A percentile compares a stretch with the other conserved stretches of the same genome.
Conservation (phyloP, 257 asterid genomes). For the Nicotiana benthamiana region DNA sequence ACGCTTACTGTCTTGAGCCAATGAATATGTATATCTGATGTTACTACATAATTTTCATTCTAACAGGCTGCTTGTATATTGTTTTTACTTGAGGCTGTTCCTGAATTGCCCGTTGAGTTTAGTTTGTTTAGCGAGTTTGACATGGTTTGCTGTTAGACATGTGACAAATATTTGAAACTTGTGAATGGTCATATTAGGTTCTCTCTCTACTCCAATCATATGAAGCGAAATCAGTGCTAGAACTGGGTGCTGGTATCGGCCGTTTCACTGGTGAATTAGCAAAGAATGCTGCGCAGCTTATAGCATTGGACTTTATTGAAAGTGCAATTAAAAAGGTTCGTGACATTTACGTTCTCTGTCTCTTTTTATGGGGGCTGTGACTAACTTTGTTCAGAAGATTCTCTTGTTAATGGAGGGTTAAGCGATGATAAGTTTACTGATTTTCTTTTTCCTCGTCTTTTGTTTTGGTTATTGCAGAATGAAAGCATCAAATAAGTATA, state of each 20-base stretch:
- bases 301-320: slow-evolving; percentile 84
- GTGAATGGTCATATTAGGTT: slow-evolving; percentile 35
- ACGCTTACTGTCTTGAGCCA: neutral
- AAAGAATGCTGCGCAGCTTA: slow-evolving; percentile 53
- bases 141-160: neutral
- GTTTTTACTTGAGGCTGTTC: neutral
- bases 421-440: neutral
- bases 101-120: neutral
- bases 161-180: neutral
- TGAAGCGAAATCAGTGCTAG: slow-evolving; percentile 77
- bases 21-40: no score
- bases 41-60: no score
- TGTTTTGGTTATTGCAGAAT: slow-evolving; percentile 43
- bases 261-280: slow-evolving; percentile 93
- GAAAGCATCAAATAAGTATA: slow-evolving; percentile 34
- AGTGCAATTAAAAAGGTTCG: slow-evolving; percentile 69
- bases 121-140: neutral
- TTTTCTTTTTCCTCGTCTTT: neutral
- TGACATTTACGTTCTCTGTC: neutral
- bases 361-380: neutral
- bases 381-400: neutral
- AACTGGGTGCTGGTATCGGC: slow-evolving; percentile 99
- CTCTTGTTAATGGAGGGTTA: neutral
- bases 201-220: slow-evolving; percentile 75
- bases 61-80: neutral